phyloP scores from a whole-genome alignment of 169 alveolate genomes.

The Cryptosporidium canis region DNA sequence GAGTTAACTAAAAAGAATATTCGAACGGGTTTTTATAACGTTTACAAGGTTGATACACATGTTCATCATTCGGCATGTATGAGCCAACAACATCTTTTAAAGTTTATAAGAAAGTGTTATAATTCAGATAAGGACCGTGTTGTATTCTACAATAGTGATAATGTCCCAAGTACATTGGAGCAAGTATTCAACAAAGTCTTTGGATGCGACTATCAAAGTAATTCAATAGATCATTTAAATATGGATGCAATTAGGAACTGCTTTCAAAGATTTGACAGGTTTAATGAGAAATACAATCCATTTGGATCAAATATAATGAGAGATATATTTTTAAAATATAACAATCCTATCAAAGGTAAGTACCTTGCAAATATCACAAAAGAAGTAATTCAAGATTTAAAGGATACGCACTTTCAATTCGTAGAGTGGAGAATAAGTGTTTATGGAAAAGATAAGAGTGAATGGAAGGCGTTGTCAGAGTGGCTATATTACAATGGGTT shows the following conservation, averaged over 20 bases:
- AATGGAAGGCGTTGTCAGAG: conserved; percentile 89
- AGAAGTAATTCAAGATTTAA: conserved; percentile 87
- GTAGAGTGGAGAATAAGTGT: conserved; percentile 93
- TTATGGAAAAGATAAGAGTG: conserved; percentile 88
- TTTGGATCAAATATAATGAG: conserved; percentile 87
- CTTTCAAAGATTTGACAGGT: conserved; percentile 91
- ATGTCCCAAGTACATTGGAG: conserved; percentile 77
- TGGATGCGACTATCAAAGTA: conserved; percentile 79
- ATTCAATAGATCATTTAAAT: conserved; percentile 82
- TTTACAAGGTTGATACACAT: conserved; percentile 92
- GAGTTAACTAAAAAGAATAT: conserved; percentile 77
- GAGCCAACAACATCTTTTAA: conserved; percentile 89
- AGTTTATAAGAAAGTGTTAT: conserved; percentile 82
- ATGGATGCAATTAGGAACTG: conserved; percentile 88
- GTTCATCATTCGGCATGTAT: conserved; percentile 91
- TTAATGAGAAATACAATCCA: conserved; percentile 91
- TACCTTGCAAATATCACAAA: conserved; percentile 89
- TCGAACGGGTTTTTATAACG: conserved; percentile 90
- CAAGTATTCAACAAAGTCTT: conserved; percentile 81
- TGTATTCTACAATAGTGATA: conserved; percentile 77
- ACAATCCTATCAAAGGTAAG: conserved; percentile 82
- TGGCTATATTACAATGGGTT: conserved; percentile 88
- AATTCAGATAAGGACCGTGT: conserved; percentile 75
- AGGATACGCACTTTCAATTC: conserved; percentile 84
- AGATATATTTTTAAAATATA: conserved; percentile 89